Percentiles rank a stretch among this genome's conserved stretches.
Evolutionary conservation across 306 rosid species (phyloP).

Genomic region (Rosa persica): DNA sequence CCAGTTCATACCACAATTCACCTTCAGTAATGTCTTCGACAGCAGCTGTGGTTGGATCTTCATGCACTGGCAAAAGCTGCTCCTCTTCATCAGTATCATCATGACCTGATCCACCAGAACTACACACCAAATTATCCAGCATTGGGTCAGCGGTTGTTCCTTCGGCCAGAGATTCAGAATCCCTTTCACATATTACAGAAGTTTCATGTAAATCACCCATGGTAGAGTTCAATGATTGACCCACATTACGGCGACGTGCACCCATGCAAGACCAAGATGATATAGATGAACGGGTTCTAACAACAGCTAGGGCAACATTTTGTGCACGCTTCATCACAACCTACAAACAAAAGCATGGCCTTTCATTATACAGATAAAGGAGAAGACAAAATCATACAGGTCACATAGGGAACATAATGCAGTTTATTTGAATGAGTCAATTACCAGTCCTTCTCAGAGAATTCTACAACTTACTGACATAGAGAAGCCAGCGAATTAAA

Average conservation of each 20-base stretch:
- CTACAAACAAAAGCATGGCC: constrained; percentile 40
- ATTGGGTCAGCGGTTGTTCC: constrained; percentile 29
- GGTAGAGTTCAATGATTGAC: constrained; percentile 38
- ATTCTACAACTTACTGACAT: not conserved
- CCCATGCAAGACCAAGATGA: constrained; percentile 98
- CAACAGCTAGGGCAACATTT: constrained; percentile 93
- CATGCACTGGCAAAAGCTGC: constrained; percentile 45
- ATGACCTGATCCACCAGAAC: constrained; percentile 55
- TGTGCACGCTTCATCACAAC: constrained; percentile 92
- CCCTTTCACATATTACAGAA: constrained; percentile 45
- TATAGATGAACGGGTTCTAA: constrained; percentile 81
- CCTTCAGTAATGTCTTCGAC: constrained; percentile 67
- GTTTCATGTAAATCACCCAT: constrained; percentile 41
- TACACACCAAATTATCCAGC: constrained; percentile 40
- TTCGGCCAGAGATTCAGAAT: constrained; percentile 32
- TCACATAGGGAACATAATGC: not conserved
- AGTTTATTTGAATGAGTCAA: constrained; percentile 11
- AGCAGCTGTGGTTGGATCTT: constrained; percentile 37
- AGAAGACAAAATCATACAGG: not conserved
- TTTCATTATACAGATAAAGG: constrained; percentile 6
- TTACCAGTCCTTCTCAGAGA: not conserved
- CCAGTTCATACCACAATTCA: constrained; percentile 80
- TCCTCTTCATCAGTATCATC: constrained; percentile 82
- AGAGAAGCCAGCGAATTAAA: not conserved
- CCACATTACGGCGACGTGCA: constrained; percentile 76